Conservation (phyloP, 371 early-diverging fungal genomes). For the Mortierella sp. region DNA sequence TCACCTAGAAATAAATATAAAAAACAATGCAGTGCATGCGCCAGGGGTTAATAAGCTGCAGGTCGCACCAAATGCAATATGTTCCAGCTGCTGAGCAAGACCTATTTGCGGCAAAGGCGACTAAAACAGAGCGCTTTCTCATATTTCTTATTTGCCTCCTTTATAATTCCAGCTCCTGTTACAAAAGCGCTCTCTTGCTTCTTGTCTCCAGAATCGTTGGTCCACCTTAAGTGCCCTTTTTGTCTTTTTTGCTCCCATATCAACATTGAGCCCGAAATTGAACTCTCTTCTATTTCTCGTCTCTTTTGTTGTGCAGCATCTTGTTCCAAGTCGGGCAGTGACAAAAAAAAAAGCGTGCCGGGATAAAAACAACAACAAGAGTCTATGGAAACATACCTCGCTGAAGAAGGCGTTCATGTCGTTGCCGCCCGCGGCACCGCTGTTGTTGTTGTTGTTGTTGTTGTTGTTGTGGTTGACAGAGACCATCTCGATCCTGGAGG, state of each 20-base stretch:
- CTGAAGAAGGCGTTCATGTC: conserved; percentile 52
- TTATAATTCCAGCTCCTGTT: background rate
- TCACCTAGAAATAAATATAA: conserved; percentile 64
- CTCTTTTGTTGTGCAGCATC: conserved; percentile 1
- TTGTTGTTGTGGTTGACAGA: conserved; percentile 23
- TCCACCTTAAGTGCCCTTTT: conserved; percentile 5
- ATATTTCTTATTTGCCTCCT: background rate
- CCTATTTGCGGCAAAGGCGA: conserved; percentile 6
- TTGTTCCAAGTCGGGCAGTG: background rate
- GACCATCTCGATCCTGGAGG: conserved; percentile 45
- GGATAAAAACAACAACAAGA: background rate
- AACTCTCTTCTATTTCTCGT: conserved; percentile 18
- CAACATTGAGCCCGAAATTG: conserved; percentile 23
- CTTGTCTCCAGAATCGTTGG: conserved; percentile 9
- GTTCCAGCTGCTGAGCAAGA: background rate
- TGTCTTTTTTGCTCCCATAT: conserved; percentile 3
- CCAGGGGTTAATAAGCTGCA: background rate
- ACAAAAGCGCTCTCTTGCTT: conserved; percentile 1
- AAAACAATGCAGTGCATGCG: background rate
- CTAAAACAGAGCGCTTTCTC: background rate
- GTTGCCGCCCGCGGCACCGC: conserved; percentile 9
- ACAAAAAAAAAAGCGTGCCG: background rate
- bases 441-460: conserved; percentile 18
- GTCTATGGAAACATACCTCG: conserved; percentile 31
- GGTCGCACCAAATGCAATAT: background rate